Base-by-base conservation (phyloP, 176 grass and related monocot species). In the Microstegium vimineum region DNA sequence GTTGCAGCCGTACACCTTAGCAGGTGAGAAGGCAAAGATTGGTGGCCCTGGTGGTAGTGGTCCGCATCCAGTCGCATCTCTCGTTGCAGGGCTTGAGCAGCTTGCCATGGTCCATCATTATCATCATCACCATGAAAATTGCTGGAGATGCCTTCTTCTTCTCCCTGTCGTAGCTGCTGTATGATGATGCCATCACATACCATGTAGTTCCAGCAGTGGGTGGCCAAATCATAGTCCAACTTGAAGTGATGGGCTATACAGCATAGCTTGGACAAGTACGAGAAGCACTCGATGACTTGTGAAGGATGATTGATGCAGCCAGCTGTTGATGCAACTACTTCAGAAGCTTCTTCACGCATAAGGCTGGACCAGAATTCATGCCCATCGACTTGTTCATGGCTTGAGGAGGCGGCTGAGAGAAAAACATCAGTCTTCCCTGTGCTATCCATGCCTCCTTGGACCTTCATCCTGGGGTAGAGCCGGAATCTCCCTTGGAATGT, bases 401-500 rank as follows among this genome's bases (percentile, higher is more conserved):
- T 2, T 37, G 35, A 37, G 35, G 35, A 37, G 35, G 35, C 6
- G 35, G 35, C 35, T 5, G 35, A 37, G 6, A 37, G 35, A 6
- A 37, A 5, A 37, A 37, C 35, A 34, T 34, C 33, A 34, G 33
- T 34, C 3, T 34, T 34, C 33, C 33, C 33, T 34, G 33, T 62
- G 35, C 25, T 56, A 1, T 40, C 32, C 13, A 59, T 25, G 56
- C 22, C 59, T 14, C 36, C 1, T 5, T 6, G 37, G 1, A 61
- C 75, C 41, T 10, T 77, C 6, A 27, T 4, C 56, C 35, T 38
- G 13, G 74, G 56, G 4, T 77, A 33, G 25, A 60, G 22, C 35
- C 75, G 56, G 36, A 77, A 76, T 32, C 73, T 56, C 22, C 73
- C 73, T n/a, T n/a, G n/a, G n/a, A n/a, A n/a, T n/a, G n/a, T n/a